Evolutionary conservation across 2,329 filamentous ascomycete genomes (phyloP), one percentile per base, ranked within the genome.

Genomic region (Chaetoscypha palmicola): DNA sequence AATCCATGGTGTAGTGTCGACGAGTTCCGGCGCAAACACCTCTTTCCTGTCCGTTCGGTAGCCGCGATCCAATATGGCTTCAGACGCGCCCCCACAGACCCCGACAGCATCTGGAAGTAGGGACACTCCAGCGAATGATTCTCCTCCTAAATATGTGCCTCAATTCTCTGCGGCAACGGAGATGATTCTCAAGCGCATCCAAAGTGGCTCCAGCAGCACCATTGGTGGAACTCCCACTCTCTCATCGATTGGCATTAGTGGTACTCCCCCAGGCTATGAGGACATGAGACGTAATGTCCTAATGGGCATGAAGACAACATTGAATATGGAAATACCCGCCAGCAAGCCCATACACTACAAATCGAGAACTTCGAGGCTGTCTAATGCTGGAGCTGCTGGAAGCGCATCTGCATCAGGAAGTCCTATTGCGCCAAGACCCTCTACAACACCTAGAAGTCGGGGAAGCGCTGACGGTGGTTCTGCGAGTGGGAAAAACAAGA

Each of bases 171-270:
- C 60, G 28, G 50, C 61, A 11, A 64, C 61, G 2, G 59, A 62
- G 41, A 61, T 62, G 60, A 64, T 64, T 26, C 54, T 64, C 26
- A 59, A 62, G 50, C 59, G 61, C 31, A 61, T 63, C 35, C 54
- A 60, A 33, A 56, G 58, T 16, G 57, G 60, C 22, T 46, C 40
- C 34, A 22, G 26, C 21, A 21, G 10, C 14, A 41, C 31, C 4
- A 48, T 43, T 16, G 41, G 41, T 38, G 33, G 35, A 21, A 44
- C 51, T 10, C 48, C 49, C 12, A 53, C 45, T 19, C 51, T 58
- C 10, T 51, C 53, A 22, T 52, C 55, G 12, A 53, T 58, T 45
- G 56, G 56, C 24, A 56, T 57, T 44, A 53, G 55, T n/a, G 54
- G 50, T 4, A 54, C 52, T 35, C 54, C 55, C 24, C 53, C 58